Evolutionary conservation across 2,329 filamentous ascomycete species (phyloP).

Genomic region (Stachybotrys echinatus): DNA sequence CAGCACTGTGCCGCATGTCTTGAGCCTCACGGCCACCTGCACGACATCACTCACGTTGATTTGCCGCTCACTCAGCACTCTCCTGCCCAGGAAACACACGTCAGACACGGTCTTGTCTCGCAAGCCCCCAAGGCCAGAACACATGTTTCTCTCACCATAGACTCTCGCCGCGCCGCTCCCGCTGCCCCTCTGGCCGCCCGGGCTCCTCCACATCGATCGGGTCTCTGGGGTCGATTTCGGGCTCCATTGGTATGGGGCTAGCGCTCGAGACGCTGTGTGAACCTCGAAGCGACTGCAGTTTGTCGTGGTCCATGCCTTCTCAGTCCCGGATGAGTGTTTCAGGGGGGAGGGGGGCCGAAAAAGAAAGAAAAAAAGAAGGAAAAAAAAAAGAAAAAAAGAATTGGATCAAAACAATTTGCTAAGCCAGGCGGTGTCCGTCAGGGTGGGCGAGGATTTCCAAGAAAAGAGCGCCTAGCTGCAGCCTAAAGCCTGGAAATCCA

Average conservation of each 20-base stretch:
- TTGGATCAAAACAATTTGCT: no score
- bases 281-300: neutral
- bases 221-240: slow-evolving; percentile 2
- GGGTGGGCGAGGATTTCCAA: no score
- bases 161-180: slow-evolving; percentile 5
- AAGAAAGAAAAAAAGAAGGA: no score
- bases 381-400: no score
- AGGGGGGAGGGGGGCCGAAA: no score
- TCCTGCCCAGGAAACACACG: slow-evolving; percentile 16
- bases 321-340: no score
- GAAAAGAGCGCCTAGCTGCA: no score
- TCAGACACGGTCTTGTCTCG: neutral
- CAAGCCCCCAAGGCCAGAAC: neutral
- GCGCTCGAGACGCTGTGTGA: neutral
- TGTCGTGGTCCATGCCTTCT: neutral
- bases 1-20: no score
- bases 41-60: slow-evolving; percentile 25
- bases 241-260: neutral
- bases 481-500: no score
- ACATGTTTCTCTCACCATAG: slow-evolving; percentile 4
- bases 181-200: neutral
- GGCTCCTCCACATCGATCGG: slow-evolving; percentile 1
- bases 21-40: no score
- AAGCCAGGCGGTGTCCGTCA: no score
- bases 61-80: slow-evolving; percentile 32